These are phyloP conservation scores for Huntiella abstrusa DNA, from an alignment of 2,329 filamentous ascomycete genomes.

Conservation along the genomic window DNA sequence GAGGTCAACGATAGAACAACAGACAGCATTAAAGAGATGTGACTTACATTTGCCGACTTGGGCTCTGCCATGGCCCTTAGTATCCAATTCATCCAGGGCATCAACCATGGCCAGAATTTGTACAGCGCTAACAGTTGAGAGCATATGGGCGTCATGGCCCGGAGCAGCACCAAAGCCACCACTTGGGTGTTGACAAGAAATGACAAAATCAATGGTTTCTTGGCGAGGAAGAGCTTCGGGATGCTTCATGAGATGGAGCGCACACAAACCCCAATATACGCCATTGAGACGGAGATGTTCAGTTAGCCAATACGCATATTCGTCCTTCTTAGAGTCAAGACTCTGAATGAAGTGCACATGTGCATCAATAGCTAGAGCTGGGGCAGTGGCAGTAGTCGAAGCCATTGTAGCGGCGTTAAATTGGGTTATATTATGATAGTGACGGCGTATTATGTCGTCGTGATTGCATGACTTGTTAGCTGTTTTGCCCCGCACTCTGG, in stretches of 20 bases:
- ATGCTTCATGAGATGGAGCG: constrained; percentile 65
- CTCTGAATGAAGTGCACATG: constrained; percentile 90
- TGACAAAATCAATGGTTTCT: constrained; percentile 77
- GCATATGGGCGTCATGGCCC: constrained; percentile 85
- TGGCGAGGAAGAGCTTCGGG: constrained; percentile 66
- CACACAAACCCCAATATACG: constrained; percentile 87
- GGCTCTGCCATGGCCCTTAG: constrained; percentile 40
- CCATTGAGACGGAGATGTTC: constrained; percentile 92
- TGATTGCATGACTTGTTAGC: not conserved
- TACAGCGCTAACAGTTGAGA: constrained; percentile 87
- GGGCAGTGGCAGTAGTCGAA: constrained; percentile 19
- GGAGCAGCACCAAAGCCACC: constrained; percentile 91
- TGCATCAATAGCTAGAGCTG: constrained; percentile 30
- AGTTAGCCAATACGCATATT: constrained; percentile 94
- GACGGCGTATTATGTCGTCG: not conserved
- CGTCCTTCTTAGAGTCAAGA: constrained; percentile 78
- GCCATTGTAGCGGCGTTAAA: not conserved
- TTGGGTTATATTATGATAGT: not conserved
- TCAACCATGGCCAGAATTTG: constrained; percentile 81
- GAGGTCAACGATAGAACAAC: not conserved
- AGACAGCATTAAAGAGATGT: not conserved
- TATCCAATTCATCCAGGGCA: constrained; percentile 67
- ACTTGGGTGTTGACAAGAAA: constrained; percentile 75
- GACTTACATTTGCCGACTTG: constrained; percentile 63
- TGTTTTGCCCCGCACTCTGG: not conserved